phyloP scores from a whole-genome alignment of 2,329 filamentous ascomycete genomes.

The Aureobasidium subglaciale region DNA sequence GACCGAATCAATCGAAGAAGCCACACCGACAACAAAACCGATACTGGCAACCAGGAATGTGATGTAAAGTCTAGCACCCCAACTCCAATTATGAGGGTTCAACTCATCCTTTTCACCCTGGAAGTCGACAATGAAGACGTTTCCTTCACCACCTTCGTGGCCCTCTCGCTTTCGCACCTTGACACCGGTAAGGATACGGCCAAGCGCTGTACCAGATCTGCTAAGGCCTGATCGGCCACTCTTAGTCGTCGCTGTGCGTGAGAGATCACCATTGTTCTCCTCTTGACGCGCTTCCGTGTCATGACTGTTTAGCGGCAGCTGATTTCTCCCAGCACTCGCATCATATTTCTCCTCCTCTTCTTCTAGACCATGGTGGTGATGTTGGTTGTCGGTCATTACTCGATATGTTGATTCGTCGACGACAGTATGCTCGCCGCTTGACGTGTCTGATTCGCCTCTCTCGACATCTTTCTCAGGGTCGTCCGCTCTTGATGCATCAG shows the following conservation, averaged over 20 bases:
- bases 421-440: background rate
- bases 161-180: constrained; percentile 30
- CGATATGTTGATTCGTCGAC: background rate
- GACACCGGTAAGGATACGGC: constrained; percentile 31
- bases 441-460: background rate
- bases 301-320: constrained; percentile 17
- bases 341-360: constrained; percentile 13
- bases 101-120: constrained; percentile 30
- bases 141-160: constrained; percentile 30
- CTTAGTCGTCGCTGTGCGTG: constrained; percentile 25
- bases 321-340: constrained; percentile 10
- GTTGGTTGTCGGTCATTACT: background rate
- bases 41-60: constrained; percentile 35
- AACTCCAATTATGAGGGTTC: constrained; percentile 33
- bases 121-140: constrained; percentile 34
- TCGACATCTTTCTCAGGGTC: background rate
- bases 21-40: constrained; percentile 44
- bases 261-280: constrained; percentile 21
- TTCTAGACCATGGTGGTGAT: background rate
- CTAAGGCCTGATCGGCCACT: constrained; percentile 16
- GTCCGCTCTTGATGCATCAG: background rate
- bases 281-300: constrained; percentile 19
- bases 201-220: constrained; percentile 26
- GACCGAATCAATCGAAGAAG: constrained; percentile 47
- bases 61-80: constrained; percentile 24